phyloP scores from a whole-genome alignment of 345 rosid species.

The Hirschfeldia incana region DNA sequence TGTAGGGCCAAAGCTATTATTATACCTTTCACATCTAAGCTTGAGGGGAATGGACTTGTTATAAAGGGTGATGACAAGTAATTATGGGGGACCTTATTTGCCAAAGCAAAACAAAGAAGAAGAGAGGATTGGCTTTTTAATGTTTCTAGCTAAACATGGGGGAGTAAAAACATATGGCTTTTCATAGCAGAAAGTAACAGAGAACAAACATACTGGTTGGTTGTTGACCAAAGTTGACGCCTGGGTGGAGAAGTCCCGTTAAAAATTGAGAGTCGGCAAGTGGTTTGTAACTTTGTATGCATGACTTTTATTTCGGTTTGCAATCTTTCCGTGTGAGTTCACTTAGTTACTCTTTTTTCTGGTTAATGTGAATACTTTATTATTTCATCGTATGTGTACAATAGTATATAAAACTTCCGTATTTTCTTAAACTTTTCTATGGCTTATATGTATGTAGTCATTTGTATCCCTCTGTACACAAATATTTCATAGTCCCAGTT shows the following conservation, averaged over 20 bases:
- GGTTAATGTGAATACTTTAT: not conserved
- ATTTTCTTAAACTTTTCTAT: not conserved
- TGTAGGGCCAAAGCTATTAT: conserved; percentile 17
- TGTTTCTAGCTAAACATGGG: not conserved
- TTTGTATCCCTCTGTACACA: conserved; percentile 33
- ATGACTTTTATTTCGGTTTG: not conserved
- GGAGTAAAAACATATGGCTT: not conserved
- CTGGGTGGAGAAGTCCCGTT: conserved; percentile 15
- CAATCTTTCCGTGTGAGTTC: not conserved
- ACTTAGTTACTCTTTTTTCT: not conserved
- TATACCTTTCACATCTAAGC: conserved; percentile 8
- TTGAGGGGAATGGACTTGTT: conserved; percentile 15
- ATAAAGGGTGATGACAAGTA: not conserved
- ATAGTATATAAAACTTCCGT: not conserved
- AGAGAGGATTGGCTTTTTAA: not conserved
- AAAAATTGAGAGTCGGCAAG: not conserved
- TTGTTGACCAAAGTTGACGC: conserved; percentile 15
- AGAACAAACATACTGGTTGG: not conserved
- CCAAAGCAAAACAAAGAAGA: not conserved
- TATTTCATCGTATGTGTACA: not conserved
- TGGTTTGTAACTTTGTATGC: not conserved
- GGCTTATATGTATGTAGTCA: conserved; percentile 12
- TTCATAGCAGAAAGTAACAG: not conserved
- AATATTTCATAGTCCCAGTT: not conserved
- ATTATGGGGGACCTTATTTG: not conserved